Conservation (phyloP, 768 basidiomycete genomes). For the Termitomyces titanicus region DNA sequence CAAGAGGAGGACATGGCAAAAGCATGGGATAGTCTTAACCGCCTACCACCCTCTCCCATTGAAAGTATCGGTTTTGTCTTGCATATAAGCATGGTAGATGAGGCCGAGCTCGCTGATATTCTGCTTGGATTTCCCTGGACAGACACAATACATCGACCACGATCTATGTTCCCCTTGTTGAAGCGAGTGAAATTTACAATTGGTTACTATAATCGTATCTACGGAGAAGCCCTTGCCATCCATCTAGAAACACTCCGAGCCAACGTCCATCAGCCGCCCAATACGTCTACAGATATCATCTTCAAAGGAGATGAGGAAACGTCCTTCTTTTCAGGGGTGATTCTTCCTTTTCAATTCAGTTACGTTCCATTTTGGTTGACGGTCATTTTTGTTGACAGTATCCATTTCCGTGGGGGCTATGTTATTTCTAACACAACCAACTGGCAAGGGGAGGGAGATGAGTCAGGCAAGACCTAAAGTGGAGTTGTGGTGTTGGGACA, state of each 20-base stretch:
- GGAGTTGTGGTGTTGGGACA: too few relatives aligned
- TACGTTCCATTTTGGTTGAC: neutral
- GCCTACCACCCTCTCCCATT: neutral
- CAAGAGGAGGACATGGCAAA: neutral
- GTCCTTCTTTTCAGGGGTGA: neutral
- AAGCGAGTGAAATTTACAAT: neutral
- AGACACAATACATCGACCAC: neutral
- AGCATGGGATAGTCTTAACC: neutral
- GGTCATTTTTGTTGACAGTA: neutral
- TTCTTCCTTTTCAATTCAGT: neutral
- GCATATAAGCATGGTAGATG: neutral
- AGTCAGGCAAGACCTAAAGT: too few relatives aligned
- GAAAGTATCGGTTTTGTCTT: neutral
- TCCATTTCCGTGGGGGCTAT: neutral
- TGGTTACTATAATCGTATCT: neutral
- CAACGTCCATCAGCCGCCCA: neutral
- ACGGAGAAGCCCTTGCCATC: neutral
- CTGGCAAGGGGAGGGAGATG: too few relatives aligned
- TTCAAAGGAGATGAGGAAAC: neutral
- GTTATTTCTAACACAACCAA: neutral
- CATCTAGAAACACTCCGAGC: neutral
- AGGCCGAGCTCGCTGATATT: neutral
- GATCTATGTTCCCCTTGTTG: neutral
- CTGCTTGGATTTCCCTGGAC: neutral
- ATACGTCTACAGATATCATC: neutral